Evolutionary conservation across 129 eudicot genomes (phyloP).

Genomic region (Logfia minima): DNA sequence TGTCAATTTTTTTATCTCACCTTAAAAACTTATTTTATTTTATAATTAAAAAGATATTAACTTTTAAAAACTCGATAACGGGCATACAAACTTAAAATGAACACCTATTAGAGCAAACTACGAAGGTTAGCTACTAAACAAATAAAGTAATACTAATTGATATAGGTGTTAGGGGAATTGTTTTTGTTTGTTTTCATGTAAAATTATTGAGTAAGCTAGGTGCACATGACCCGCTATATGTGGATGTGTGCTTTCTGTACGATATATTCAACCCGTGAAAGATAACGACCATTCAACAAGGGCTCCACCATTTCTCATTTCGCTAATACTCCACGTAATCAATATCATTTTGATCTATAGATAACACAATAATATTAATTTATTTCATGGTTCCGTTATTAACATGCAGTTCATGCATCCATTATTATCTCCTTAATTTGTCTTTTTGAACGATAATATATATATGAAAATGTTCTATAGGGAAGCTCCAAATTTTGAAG

Average conservation of each 20-base stretch:
- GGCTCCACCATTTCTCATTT: conserved; percentile 23
- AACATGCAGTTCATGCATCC: not conserved
- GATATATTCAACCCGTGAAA: conserved; percentile 27
- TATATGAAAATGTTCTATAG: too few relatives aligned
- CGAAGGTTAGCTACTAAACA: not conserved
- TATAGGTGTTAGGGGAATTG: conserved; percentile 7
- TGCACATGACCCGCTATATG: conserved; percentile 24
- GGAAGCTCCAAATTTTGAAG: too few relatives aligned
- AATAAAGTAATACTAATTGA: not conserved
- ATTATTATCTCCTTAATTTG: not conserved
- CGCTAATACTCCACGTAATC: not conserved
- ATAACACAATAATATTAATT: too few relatives aligned
- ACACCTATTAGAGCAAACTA: too few relatives aligned
- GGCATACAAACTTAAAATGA: too few relatives aligned
- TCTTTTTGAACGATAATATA: too few relatives aligned
- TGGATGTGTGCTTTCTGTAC: conserved; percentile 16
- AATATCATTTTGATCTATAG: too few relatives aligned
- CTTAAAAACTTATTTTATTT: too few relatives aligned
- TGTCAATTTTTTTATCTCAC: too few relatives aligned
- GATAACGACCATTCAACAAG: conserved; percentile 23
- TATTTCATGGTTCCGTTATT: too few relatives aligned
- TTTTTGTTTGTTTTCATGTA: conserved; percentile 25
- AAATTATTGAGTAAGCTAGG: conserved; percentile 1
- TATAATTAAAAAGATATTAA: too few relatives aligned
- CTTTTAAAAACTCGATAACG: not conserved